phyloP scores from a whole-genome alignment of 495 filamentous ascomycete genomes.

The Xanthoparmelia taractica region DNA sequence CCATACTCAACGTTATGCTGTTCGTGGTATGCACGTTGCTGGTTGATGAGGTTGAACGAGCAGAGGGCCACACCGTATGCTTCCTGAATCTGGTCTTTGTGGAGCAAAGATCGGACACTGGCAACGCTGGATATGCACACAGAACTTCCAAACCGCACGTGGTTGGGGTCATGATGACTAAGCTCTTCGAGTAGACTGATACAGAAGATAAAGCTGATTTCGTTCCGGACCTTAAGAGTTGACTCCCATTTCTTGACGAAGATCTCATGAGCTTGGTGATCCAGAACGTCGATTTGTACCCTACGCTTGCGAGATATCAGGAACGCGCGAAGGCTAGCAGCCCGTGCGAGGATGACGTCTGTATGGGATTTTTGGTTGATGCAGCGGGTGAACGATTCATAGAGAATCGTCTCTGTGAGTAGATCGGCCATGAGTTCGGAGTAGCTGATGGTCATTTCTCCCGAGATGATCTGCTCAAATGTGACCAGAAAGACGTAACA shows the following conservation, averaged over 20 bases:
- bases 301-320: slow-evolving; percentile 42
- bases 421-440: slow-evolving; percentile 52
- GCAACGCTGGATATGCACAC: slow-evolving; percentile 33
- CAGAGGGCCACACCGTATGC: slow-evolving; percentile 47
- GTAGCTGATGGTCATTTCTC: slow-evolving; percentile 32
- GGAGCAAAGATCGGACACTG: slow-evolving; percentile 38
- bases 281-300: slow-evolving; percentile 40
- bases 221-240: slow-evolving; percentile 32
- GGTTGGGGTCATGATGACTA: slow-evolving; percentile 32
- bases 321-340: slow-evolving; percentile 46
- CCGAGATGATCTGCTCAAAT: slow-evolving; percentile 46
- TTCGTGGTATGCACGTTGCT: slow-evolving; percentile 45
- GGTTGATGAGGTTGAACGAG: slow-evolving; percentile 48
- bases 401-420: slow-evolving; percentile 49
- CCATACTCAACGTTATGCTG: slow-evolving; percentile 43
- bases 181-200: slow-evolving; percentile 45
- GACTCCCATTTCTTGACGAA: slow-evolving; percentile 47
- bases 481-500: slow-evolving; percentile 54
- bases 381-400: slow-evolving; percentile 45
- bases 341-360: slow-evolving; percentile 42
- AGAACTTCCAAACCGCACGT: slow-evolving; percentile 35
- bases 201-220: slow-evolving; percentile 41
- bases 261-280: slow-evolving; percentile 48
- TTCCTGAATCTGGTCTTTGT: slow-evolving; percentile 39
- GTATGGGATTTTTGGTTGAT: slow-evolving; percentile 38